Base-by-base conservation (phyloP, 768 basidiomycete genomes). In the Vararia minispora region DNA sequence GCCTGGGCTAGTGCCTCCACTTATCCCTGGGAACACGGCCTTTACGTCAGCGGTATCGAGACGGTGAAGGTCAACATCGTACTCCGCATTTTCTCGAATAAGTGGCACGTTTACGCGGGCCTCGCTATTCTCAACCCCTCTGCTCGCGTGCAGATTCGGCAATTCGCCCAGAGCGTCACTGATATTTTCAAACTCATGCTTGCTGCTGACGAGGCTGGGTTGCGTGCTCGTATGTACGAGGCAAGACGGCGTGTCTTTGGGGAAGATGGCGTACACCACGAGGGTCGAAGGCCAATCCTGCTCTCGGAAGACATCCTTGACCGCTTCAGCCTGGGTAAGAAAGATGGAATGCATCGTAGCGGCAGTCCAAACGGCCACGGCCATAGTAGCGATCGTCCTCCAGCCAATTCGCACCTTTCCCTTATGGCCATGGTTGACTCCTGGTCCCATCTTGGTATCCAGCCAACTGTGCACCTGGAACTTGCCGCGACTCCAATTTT, bases 71-170 rank as follows among this genome's bases (percentile, higher is more conserved):
- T 90, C 51, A 99, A 99, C 67, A 82, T 97, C 58, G 79, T 85
- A 45, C 73, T 95, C 14, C 87, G 95, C 0, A 98, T 99, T 52
- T 99, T 97, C 60, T 74, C 88, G 30, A 95, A 91, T 58, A 83
- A 90, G 44, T 99, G 91, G 91, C 94, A 99, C 61, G 94, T 99
- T 53, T 99, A 99, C 57, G 94, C 94, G 11, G 94, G 95, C 2
- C 74, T 99, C n/a, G 94, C 94, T 1, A 88, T 98, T 55, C 73
- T 99, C 45, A 98, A 99, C 59, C 94, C 95, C 4, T 79, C 72
- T 9, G 95, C 95, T 0, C 73, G 74, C 28, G 58, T 69, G 1
- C 94, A 97, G 56, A 97, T 99, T 47, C 72, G 95, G 49, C 89
- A 94, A 48, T 99, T 80, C 54, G 80, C 94, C 3, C 72, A 74